phyloP scores from a whole-genome alignment of 1,284 basidiomycete genomes.

The Pyrrhoderma lamaoense region DNA sequence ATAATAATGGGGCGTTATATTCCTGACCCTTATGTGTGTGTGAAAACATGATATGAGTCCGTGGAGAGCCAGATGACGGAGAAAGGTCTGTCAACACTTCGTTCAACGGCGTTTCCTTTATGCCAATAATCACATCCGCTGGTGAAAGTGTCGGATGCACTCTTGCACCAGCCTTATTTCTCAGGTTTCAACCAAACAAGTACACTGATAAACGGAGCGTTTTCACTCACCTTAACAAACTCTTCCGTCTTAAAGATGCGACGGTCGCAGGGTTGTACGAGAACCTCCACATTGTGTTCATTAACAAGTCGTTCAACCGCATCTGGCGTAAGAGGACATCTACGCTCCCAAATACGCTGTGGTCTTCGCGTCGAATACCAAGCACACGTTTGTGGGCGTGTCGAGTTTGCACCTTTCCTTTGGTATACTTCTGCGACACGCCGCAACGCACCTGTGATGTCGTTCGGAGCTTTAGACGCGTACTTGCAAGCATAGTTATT shows the following conservation, averaged over 20 bases:
- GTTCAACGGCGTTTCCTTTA: slow-evolving; percentile 76
- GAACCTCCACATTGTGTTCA: slow-evolving; percentile 53
- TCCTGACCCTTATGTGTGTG: slow-evolving; percentile 83
- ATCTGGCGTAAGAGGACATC: slow-evolving; percentile 74
- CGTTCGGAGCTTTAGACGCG: neutral
- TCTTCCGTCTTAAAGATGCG: slow-evolving; percentile 63
- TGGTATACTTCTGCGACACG: neutral
- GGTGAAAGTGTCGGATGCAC: slow-evolving; percentile 51
- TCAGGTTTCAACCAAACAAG: neutral
- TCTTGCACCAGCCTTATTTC: slow-evolving; percentile 64
- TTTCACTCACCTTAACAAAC: slow-evolving; percentile 50
- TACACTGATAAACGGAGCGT: neutral
- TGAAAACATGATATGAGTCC: slow-evolving; percentile 83
- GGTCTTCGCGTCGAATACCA: slow-evolving; percentile 78
- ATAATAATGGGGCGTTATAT: slow-evolving; percentile 77
- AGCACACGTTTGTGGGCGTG: slow-evolving; percentile 30
- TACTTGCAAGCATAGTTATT: neutral
- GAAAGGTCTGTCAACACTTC: slow-evolving; percentile 48
- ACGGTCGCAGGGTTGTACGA: slow-evolving; percentile 70
- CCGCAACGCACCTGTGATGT: neutral
- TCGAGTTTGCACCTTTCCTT: neutral
- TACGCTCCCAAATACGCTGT: slow-evolving; percentile 77
- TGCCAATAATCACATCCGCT: slow-evolving; percentile 75
- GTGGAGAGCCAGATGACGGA: slow-evolving; percentile 29
- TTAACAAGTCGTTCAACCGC: slow-evolving; percentile 56